phyloP scores from a whole-genome alignment of 257 asterid species.

The Solanum neorickii region DNA sequence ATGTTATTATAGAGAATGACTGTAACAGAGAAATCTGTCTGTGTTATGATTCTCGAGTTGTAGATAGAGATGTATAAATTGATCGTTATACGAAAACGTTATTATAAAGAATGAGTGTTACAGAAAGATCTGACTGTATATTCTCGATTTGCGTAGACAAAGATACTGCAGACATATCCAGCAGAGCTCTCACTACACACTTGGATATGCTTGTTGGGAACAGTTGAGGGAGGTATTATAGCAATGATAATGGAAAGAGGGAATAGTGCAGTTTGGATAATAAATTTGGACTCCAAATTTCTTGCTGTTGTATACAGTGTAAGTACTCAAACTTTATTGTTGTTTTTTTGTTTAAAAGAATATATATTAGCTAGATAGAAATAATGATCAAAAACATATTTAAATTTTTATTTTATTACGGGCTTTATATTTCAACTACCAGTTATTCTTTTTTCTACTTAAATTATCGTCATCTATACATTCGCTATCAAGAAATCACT shows the following conservation, averaged over 20 bases:
- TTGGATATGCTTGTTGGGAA: constrained; percentile 80
- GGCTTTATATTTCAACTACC: not conserved
- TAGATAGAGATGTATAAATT: not conserved
- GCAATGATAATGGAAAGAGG: constrained; percentile 68
- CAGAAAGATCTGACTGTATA: not conserved
- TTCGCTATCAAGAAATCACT: not conserved
- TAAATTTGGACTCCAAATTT: constrained; percentile 55
- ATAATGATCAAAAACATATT: not conserved
- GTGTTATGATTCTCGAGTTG: not conserved
- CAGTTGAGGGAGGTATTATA: constrained; percentile 47
- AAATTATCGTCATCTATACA: not conserved
- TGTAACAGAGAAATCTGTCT: not conserved
- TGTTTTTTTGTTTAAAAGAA: not conserved
- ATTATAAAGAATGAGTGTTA: not conserved
- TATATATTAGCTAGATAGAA: not conserved
- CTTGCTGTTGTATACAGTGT: constrained; percentile 83
- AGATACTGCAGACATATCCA: constrained; percentile 37
- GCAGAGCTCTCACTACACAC: constrained; percentile 75
- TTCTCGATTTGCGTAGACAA: not conserved
- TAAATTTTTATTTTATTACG: not conserved
- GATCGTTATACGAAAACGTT: not conserved
- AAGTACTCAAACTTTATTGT: constrained; percentile 26
- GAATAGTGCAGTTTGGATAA: constrained; percentile 62
- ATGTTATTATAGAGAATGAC: not conserved
- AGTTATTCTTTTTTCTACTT: not conserved